Evolutionary conservation across 2,329 filamentous ascomycete genomes (phyloP).

Genomic region (Elsinoe arachidis): DNA sequence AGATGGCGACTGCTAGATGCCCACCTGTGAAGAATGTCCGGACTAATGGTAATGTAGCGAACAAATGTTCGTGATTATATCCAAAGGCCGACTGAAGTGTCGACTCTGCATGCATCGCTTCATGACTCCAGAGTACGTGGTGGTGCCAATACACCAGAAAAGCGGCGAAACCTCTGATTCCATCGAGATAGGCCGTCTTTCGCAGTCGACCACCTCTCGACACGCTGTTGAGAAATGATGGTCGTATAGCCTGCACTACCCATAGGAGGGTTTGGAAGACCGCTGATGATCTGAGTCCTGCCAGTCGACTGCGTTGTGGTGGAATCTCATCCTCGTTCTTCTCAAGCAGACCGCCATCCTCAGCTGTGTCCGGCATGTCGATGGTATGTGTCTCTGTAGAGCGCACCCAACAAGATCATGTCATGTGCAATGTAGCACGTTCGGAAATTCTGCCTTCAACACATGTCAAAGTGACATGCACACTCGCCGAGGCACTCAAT

Average conservation of each 20-base stretch:
- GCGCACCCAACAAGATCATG: neutral
- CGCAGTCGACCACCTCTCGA: slow-evolving; percentile 25
- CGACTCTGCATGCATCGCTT: slow-evolving; percentile 27
- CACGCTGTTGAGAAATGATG: slow-evolving; percentile 14
- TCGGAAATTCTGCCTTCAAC: neutral
- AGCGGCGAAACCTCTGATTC: slow-evolving; percentile 57
- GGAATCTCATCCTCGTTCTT: neutral
- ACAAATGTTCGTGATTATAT: slow-evolving; percentile 40
- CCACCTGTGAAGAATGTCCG: slow-evolving; percentile 54
- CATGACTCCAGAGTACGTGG: slow-evolving; percentile 49
- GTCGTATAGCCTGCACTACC: slow-evolving; percentile 20
- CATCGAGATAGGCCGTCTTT: slow-evolving; percentile 53
- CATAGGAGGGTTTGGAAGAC: slow-evolving; percentile 11
- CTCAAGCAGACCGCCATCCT: neutral
- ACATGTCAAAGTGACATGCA: neutral
- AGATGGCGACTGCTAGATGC: slow-evolving; percentile 48
- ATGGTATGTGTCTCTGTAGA: neutral
- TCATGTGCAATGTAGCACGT: neutral
- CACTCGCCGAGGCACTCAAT: neutral
- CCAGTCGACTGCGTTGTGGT: neutral
- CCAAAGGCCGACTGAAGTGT: slow-evolving; percentile 48
- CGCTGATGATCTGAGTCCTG: neutral
- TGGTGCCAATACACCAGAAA: slow-evolving; percentile 58
- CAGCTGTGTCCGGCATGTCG: neutral
- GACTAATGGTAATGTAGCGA: slow-evolving; percentile 48